Conservation (phyloP, 2,329 filamentous ascomycete species). For the Penicillium sp. region DNA sequence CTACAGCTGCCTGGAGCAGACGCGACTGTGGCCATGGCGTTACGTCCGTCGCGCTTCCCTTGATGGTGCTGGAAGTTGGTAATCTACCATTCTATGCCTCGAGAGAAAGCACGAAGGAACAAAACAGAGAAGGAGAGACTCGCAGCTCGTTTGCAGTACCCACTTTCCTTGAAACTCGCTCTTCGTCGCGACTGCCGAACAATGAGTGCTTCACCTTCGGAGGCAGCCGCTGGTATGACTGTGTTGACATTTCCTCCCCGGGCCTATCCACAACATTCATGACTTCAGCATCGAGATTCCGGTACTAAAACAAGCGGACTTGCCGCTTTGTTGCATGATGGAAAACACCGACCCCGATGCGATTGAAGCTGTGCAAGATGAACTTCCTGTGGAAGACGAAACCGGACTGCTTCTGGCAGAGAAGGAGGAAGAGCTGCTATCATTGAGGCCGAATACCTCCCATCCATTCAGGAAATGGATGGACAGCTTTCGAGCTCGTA, state of each 20-base stretch:
- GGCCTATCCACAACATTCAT: slow-evolving; percentile 14
- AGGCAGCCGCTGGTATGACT: slow-evolving; percentile 7
- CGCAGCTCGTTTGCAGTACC: background rate
- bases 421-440: slow-evolving; percentile 8
- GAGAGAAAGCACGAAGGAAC: background rate
- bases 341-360: slow-evolving; percentile 7
- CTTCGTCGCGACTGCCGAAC: slow-evolving; percentile 19
- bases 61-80: background rate
- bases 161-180: slow-evolving; percentile 1
- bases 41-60: background rate
- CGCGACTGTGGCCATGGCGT: slow-evolving; percentile 1
- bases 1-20: slow-evolving; percentile 15
- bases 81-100: background rate
- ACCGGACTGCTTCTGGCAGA: slow-evolving; percentile 8
- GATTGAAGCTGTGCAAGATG: slow-evolving; percentile 5
- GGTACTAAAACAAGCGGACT: slow-evolving; percentile 3
- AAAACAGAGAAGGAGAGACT: background rate
- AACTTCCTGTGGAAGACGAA: slow-evolving; percentile 3
- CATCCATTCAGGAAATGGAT: slow-evolving; percentile 44
- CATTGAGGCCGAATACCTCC: slow-evolving; percentile 13
- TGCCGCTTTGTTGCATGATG: slow-evolving; percentile 14
- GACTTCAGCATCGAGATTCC: slow-evolving; percentile 2
- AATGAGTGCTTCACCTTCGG: slow-evolving; percentile 10
- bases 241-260: background rate
- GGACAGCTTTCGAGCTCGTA: slow-evolving; percentile 38